These are phyloP conservation scores for Quercus lobata DNA, from an alignment of 331 rosid genomes.

Conservation along the genomic window DNA sequence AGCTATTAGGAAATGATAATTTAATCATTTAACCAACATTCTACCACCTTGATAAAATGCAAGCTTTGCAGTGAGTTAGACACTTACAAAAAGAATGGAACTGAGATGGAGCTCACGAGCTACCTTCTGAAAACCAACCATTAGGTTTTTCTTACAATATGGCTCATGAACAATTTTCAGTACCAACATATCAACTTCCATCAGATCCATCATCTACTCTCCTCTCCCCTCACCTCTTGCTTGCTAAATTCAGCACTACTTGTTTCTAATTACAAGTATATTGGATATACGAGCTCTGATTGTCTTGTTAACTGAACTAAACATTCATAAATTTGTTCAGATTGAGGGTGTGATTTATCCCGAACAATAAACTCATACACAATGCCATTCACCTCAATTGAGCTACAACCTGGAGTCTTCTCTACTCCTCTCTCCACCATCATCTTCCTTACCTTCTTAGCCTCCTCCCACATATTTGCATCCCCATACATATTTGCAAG, in stretches of 20 bases:
- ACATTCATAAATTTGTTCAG: conserved; percentile 46
- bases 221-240: background rate
- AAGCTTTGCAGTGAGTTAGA: background rate
- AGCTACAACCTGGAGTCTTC: conserved; percentile 86
- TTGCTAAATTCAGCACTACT: background rate
- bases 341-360: conserved; percentile 56
- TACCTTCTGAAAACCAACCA: background rate
- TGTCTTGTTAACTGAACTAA: conserved; percentile 54
- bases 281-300: conserved; percentile 32
- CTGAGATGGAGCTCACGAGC: background rate
- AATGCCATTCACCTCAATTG: conserved; percentile 62
- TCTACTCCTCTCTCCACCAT: conserved; percentile 70
- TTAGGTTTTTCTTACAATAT: background rate
- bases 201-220: background rate
- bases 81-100: background rate
- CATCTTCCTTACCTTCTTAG: conserved; percentile 45
- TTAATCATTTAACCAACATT: too few species aligned
- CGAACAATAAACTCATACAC: conserved; percentile 56
- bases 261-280: conserved; percentile 15
- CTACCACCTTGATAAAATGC: background rate
- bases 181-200: background rate
- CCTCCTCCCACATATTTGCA: conserved; percentile 72
- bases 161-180: background rate
- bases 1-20: too few species aligned
- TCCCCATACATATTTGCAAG: conserved; percentile 70